Conservation (phyloP, 768 basidiomycete genomes). For the Tricholoma sp. region DNA sequence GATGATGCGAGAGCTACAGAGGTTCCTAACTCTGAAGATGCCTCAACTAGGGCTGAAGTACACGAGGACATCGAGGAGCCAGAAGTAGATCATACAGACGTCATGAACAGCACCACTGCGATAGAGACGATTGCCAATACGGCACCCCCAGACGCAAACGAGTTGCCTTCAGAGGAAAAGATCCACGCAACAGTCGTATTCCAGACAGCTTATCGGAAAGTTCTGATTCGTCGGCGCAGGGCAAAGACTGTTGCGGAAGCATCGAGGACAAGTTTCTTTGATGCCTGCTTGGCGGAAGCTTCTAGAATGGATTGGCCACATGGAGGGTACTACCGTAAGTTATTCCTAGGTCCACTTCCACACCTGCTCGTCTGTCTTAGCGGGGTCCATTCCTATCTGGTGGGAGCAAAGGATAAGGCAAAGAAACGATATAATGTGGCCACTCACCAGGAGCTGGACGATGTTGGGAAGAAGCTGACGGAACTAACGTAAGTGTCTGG, state of each 20-base stretch:
- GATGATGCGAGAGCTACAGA: neutral
- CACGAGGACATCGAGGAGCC: slow-evolving; percentile 1
- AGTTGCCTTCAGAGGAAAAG: slow-evolving; percentile 24
- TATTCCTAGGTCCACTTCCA: slow-evolving; percentile 36
- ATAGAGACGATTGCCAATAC: neutral
- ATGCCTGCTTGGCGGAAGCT: slow-evolving; percentile 22
- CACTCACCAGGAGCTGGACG: slow-evolving; percentile 32
- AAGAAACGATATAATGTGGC: slow-evolving; percentile 25
- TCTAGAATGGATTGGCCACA: slow-evolving; percentile 22
- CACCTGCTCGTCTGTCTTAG: slow-evolving; percentile 39
- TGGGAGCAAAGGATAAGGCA: slow-evolving; percentile 23
- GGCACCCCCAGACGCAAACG: slow-evolving; percentile 10
- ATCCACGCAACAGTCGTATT: slow-evolving; percentile 18
- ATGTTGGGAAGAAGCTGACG: slow-evolving; percentile 22
- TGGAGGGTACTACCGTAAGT: slow-evolving; percentile 24
- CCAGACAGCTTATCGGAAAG: slow-evolving; percentile 11
- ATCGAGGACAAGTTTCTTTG: slow-evolving; percentile 20
- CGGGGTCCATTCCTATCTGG: slow-evolving; percentile 18
- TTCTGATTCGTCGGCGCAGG: slow-evolving; percentile 6
- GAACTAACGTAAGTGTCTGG: slow-evolving; percentile 26
- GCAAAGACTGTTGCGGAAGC: slow-evolving; percentile 12
- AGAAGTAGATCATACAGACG: neutral
- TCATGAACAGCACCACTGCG: neutral
- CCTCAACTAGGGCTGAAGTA: neutral
- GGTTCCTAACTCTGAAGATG: neutral